Evolutionary conservation across 352 stramenopile species (phyloP), one percentile per base, ranked within the genome.

Genomic region (Pilasporangium apinafurcum): DNA sequence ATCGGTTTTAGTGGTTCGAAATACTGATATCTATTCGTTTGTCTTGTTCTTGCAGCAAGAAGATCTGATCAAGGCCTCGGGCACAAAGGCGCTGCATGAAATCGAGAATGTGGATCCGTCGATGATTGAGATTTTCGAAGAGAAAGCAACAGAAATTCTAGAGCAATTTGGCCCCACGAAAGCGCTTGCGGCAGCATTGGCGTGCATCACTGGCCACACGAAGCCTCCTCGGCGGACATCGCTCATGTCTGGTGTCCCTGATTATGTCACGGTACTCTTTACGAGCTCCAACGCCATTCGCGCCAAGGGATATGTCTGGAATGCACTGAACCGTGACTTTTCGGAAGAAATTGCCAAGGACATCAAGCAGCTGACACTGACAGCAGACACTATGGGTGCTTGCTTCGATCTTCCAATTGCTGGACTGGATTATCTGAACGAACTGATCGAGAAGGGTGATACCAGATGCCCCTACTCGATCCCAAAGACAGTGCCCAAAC

Each of bases 281-380:
- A 69, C 60, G 37, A 88, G 75, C 65, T 77, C 70, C 41, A 93
- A 88, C 52, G 48, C 65, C 21, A 95, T 97, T 42, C 71, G 75
- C 5, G 81, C 79, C 32, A 92, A 93, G 60, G 79, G 85, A 34
- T 96, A 96, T 61, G 88, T 96, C 8, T 98, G 89, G 89, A 95
- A 87, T 44, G 86, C 85, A 16, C 44, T 98, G 27, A 83, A 94
- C 56, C 81, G 86, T 34, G 77, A 92, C 40, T 79, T 97, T 37
- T 56, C 67, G 13, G 67, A 89, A 41, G 69, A 88, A 29, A 58
- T 82, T 18, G 65, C 83, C 14, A 79, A 82, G 13, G 64, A 88
- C 36, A 80, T 97, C 33, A 92, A 93, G 59, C 88, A 94, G 60
- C 69, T 97, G 65, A 91, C 83, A 40, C 56, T 97, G 24, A 90